Base-by-base conservation (phyloP, 106 monocot genomes). In the Dendrobium chrysotoxum region DNA sequence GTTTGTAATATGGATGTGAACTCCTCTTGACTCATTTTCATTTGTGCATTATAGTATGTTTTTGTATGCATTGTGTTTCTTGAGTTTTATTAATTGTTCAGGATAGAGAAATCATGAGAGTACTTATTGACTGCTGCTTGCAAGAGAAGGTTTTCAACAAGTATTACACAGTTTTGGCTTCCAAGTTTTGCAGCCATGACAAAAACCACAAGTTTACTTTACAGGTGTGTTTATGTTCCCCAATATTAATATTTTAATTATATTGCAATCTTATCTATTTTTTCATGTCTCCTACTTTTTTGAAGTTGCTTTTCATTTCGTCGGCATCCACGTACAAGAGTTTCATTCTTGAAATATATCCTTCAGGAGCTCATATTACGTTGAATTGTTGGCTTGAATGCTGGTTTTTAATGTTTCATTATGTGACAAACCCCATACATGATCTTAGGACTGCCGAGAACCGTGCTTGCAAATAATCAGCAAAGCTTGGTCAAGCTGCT, bases 91-190 rank as follows among this genome's bases (percentile, higher is more conserved):
- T 35, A 20, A 73, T 75, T 64, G 40, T 53, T 44, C 85, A 99
- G 95, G 99, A 99, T 75, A 86, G 95, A 74, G 99, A 99, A 87
- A 90, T 99, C 44, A 91, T 93, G 89, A 89, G 95, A 82, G 99
- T 99, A 53, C 83, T 99, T 78, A 82, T 99, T 45, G 87, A 88
- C n/a, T 99, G 99, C 44, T 99, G 99, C 85, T 82, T 99, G 79
- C 95, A 99, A 82, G 98, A 99, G 65, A 95, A 90, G 79, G 73
- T 88, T 47, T 99, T 93, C 80, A 99, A 99, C 82, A 93, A 93
- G 61, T 99, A 99, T 82, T 95, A 99, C 53, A 81, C 91, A 10
- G 81, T 95, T 31, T 78, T 99, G 81, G 99, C 93, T 74, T 91
- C 99, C 78, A 99, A 99, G 83, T 86, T 99, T 50, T 99, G 99